phyloP scores from a whole-genome alignment of 257 asterid genomes.

The Solanum acaule region DNA sequence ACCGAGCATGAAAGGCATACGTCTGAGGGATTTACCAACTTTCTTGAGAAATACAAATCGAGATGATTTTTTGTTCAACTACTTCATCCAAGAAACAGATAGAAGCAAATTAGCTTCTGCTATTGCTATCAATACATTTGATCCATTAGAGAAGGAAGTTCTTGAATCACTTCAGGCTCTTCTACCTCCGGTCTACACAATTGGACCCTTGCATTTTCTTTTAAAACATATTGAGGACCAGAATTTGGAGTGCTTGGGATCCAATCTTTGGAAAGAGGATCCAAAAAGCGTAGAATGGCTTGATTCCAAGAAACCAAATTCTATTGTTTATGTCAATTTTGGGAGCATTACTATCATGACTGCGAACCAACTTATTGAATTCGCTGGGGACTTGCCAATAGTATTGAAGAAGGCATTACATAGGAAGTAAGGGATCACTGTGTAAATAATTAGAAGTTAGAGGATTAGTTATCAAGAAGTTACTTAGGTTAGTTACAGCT shows the following conservation, averaged over 20 bases:
- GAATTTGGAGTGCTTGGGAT: slow-evolving; percentile 6
- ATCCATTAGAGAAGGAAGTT: not conserved
- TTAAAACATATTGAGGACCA: not conserved
- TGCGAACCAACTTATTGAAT: not conserved
- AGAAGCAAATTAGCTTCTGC: slow-evolving; percentile 22
- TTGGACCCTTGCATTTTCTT: slow-evolving; percentile 47
- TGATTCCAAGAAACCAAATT: slow-evolving; percentile 19
- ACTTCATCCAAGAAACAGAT: slow-evolving; percentile 1
- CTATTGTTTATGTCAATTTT: slow-evolving; percentile 1
- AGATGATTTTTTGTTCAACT: slow-evolving; percentile 25
- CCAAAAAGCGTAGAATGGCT: slow-evolving; percentile 41
- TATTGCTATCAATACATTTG: slow-evolving; percentile 32
- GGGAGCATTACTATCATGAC: slow-evolving; percentile 18
- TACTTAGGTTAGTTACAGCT: too few species aligned
- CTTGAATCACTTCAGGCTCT: slow-evolving; percentile 14
- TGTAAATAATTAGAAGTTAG: too few species aligned
- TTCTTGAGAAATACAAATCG: slow-evolving; percentile 25
- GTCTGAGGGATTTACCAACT: slow-evolving; percentile 34
- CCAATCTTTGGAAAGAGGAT: slow-evolving; percentile 52
- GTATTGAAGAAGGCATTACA: slow-evolving; percentile 27
- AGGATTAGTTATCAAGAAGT: too few species aligned
- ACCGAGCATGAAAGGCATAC: slow-evolving; percentile 26
- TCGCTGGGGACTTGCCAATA: too few species aligned
- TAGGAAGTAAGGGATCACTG: too few species aligned
- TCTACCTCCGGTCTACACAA: slow-evolving; percentile 26